Percentiles rank a stretch among this genome's conserved stretches.
Conservation (phyloP, 495 filamentous ascomycete species). For the Annulohypoxylon nitens region DNA sequence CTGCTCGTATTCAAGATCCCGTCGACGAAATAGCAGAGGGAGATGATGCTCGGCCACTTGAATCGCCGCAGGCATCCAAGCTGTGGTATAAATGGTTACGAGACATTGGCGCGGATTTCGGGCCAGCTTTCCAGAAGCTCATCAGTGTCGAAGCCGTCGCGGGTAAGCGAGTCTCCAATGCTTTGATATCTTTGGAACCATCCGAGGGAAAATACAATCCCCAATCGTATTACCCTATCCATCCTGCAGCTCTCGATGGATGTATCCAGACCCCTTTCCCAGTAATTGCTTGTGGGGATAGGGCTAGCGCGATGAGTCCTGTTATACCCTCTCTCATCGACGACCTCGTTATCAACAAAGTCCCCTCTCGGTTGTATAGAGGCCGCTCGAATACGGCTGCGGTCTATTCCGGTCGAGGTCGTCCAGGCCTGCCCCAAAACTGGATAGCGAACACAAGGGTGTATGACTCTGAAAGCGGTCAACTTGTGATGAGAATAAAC, state of each 20-base stretch:
- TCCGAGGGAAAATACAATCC: conserved; percentile 41
- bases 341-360: conserved; percentile 12
- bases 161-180: conserved; percentile 34
- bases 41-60: conserved; percentile 21
- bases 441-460: conserved; percentile 26
- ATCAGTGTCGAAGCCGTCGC: conserved; percentile 43
- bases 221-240: conserved; percentile 57
- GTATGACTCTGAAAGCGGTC: conserved; percentile 17
- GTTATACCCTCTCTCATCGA: conserved; percentile 18
- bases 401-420: conserved; percentile 14
- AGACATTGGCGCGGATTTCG: conserved; percentile 49
- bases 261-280: conserved; percentile 53
- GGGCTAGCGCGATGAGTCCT: background rate
- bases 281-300: conserved; percentile 20
- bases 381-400: conserved; percentile 10
- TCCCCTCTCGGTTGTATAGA: background rate
- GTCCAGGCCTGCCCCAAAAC: conserved; percentile 21
- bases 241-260: conserved; percentile 57
- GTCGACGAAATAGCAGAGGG: background rate
- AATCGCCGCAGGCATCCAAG: conserved; percentile 8
- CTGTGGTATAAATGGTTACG: conserved; percentile 53
- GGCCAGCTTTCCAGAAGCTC: conserved; percentile 48
- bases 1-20: background rate
- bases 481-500: background rate
- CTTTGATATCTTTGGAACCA: conserved; percentile 7